Conservation (phyloP, 305 asterid genomes). For the Rubia peregrina region DNA sequence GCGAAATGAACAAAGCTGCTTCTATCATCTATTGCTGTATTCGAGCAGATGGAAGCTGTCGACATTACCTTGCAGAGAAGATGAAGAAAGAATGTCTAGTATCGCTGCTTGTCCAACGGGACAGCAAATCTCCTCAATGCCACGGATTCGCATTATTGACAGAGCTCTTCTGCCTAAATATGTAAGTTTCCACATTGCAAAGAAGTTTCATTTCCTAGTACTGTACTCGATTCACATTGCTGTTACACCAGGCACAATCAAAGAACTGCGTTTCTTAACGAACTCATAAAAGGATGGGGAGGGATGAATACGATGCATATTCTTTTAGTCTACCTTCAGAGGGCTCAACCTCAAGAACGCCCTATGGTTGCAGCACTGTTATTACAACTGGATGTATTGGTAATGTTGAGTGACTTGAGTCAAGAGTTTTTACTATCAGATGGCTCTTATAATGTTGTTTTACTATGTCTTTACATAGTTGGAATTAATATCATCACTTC, state of each 20-base stretch:
- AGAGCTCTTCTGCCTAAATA: slow-evolving; percentile 61
- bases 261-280: slow-evolving; percentile 38
- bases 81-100: slow-evolving; percentile 40
- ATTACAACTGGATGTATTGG: slow-evolving; percentile 75
- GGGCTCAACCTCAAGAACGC: slow-evolving; percentile 54
- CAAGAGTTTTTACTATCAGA: background rate
- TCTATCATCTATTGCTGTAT: slow-evolving; percentile 44
- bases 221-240: background rate
- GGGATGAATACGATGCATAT: slow-evolving; percentile 52
- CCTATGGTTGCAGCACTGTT: slow-evolving; percentile 52
- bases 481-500: background rate
- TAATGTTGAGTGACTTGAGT: slow-evolving; percentile 24
- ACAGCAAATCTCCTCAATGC: slow-evolving; percentile 21
- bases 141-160: slow-evolving; percentile 46
- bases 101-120: slow-evolving; percentile 33
- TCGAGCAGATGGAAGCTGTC: slow-evolving; percentile 61
- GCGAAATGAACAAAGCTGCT: slow-evolving; percentile 50
- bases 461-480: background rate
- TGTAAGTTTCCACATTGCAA: slow-evolving; percentile 27
- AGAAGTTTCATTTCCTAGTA: background rate
- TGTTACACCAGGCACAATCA: slow-evolving; percentile 38
- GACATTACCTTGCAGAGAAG: slow-evolving; percentile 55
- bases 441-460: background rate
- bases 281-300: slow-evolving; percentile 51
- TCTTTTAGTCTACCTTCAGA: slow-evolving; percentile 49